Evolutionary conservation across 2,329 filamentous ascomycete genomes (phyloP), one percentile per base, ranked within the genome.

Genomic region (Fusarium duplospermum): DNA sequence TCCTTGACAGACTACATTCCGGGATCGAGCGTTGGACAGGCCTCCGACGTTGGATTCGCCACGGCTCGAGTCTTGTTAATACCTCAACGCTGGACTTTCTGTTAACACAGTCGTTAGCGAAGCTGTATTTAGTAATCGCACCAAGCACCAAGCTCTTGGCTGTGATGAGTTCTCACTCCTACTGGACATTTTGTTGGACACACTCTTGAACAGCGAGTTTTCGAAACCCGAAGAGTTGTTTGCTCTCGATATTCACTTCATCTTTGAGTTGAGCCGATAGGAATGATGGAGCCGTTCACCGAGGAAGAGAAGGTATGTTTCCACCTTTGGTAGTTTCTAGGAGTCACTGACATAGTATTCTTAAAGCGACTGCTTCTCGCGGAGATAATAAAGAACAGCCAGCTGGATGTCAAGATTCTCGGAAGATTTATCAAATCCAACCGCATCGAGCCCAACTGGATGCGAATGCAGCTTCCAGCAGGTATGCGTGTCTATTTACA

Each of bases 331-430:
- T 29, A 18, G n/a, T 36, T 2, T 31, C 13, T 14, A 18, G 20
- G 16, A 16, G 33, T 24, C 6, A 8, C 31, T 60, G 22, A 54
- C 59, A 67, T 50, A 70, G 70, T 56, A 71, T 58, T 22, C 10
- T 8, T 57, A n/a, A 76, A 90, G 89, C 87, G 88, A 71, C 89
- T 89, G 77, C 82, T 90, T 69, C 84, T 90, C 65, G 87, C 85
- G 66, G 89, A 90, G 80, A 87, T 90, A 75, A 87, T 90, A 80
- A 90, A 90, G 76, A 84, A 84, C 69, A 90, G 88, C 81, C 80
- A 83, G 33, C 80, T 90, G 67, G 85, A 88, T 65, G 78, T 89
- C 27, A 78, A 82, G 13, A 80, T 79, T 20, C 79, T 90, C 33
- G 84, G 86, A 22, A 81, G 82, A 14, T 89, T 90, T 69, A 82